These are phyloP conservation scores for Amyloporia xantha DNA, from an alignment of 768 basidiomycete species.

Conservation along the genomic window DNA sequence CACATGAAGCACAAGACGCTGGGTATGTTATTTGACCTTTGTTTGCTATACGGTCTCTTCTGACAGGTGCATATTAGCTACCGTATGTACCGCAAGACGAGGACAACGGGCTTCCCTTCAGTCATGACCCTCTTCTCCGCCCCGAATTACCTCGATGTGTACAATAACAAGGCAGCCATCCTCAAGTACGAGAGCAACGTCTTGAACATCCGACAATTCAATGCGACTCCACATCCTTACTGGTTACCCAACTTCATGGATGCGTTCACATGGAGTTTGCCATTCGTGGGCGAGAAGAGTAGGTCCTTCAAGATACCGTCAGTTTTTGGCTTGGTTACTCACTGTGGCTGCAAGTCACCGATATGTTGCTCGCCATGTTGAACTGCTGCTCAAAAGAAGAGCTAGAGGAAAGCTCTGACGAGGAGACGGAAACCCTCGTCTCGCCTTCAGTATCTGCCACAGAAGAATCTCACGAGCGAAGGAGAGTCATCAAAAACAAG, in stretches of 20 bases:
- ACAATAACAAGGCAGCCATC: constrained; percentile 98
- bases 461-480: constrained; percentile 60
- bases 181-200: constrained; percentile 99
- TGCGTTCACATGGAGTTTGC: constrained; percentile 96
- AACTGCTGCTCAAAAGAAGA: constrained; percentile 98
- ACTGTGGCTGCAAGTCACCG: constrained; percentile 61
- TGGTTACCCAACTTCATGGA: constrained; percentile 98
- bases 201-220: constrained; percentile 98
- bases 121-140: constrained; percentile 99
- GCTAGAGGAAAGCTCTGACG: constrained; percentile 67
- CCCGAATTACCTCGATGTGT: constrained; percentile 96
- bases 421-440: constrained; percentile 36
- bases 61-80: constrained; percentile 57
- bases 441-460: constrained; percentile 27
- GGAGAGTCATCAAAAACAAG: constrained; percentile 95
- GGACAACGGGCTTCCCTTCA: constrained; percentile 95
- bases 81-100: constrained; percentile 98
- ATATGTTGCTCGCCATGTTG: constrained; percentile 96
- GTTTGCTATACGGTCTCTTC: not conserved
- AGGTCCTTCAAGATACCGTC: constrained; percentile 31
- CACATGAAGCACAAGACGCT: constrained; percentile 98
- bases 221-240: constrained; percentile 90
- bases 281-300: constrained; percentile 98
- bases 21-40: constrained; percentile 47
- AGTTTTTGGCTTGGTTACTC: too few relatives aligned